Evolutionary conservation across 2,329 filamentous ascomycete species (phyloP).

Genomic region (Nothophoma quercina): DNA sequence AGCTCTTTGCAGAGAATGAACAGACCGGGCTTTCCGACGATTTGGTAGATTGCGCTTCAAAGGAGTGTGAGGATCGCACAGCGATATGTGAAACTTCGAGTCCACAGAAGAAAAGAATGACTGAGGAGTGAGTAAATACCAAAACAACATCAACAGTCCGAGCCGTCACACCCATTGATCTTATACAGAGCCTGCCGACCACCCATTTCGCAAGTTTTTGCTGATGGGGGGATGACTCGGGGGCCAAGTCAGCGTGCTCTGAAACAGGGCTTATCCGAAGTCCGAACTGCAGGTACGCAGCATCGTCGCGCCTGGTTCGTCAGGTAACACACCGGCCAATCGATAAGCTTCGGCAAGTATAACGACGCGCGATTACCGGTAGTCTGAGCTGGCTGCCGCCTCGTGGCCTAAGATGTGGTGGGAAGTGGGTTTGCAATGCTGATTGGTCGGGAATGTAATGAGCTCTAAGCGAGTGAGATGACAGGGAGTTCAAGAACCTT

Average conservation of each 20-base stretch:
- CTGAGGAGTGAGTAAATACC: constrained; percentile 2
- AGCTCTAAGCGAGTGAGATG: constrained; percentile 10
- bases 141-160: background rate
- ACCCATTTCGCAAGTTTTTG: background rate
- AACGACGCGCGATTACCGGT: background rate
- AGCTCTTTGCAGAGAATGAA: background rate
- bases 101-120: constrained; percentile 10
- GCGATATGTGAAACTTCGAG: constrained; percentile 7
- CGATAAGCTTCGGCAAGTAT: constrained; percentile 10
- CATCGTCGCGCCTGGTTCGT: constrained; percentile 16
- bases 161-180: background rate
- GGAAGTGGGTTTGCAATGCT: background rate
- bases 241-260: constrained; percentile 9
- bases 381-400: constrained; percentile 18
- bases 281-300: constrained; percentile 18
- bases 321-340: constrained; percentile 11
- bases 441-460: constrained; percentile 14
- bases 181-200: constrained; percentile 7
- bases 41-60: background rate
- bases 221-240: constrained; percentile 5
- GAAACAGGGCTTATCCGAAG: constrained; percentile 20
- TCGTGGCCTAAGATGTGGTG: constrained; percentile 9
- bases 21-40: background rate
- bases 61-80: constrained; percentile 8
- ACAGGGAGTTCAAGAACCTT: constrained; percentile 5